Conservation (phyloP, 177 flowering plant genomes). For the Tripterygium wilfordii region DNA sequence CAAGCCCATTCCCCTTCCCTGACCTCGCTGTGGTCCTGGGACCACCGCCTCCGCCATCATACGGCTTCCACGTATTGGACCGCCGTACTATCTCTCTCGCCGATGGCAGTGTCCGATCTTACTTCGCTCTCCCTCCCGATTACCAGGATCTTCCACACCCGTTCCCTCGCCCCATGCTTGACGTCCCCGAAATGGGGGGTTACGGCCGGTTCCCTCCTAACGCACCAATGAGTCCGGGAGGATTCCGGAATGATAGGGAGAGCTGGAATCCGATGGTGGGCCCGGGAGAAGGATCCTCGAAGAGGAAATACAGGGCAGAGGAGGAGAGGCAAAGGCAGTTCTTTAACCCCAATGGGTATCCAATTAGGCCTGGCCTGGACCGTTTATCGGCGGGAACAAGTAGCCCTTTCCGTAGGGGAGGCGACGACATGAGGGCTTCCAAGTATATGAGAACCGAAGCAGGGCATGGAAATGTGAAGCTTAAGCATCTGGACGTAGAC, state of each 20-base stretch:
- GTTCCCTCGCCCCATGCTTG: conserved; percentile 3
- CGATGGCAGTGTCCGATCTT: conserved; percentile 81
- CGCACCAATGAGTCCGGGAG: conserved; percentile 2
- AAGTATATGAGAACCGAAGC: conserved; percentile 46
- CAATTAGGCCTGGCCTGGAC: conserved; percentile 9
- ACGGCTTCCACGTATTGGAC: conserved; percentile 93
- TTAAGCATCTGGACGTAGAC: conserved; percentile 53
- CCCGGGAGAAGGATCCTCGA: conserved; percentile 25
- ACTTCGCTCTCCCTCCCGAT: conserved; percentile 88
- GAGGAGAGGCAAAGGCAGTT: conserved; percentile 37
- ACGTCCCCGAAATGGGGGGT: conserved; percentile 13
- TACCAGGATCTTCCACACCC: conserved; percentile 45
- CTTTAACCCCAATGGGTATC: conserved; percentile 30
- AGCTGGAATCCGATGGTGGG: conserved; percentile 46
- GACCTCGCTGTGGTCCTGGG: conserved; percentile 28
- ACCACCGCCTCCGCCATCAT: conserved; percentile 66
- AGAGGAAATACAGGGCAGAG: conserved; percentile 57
- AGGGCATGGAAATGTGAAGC: conserved; percentile 10
- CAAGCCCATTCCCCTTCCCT: conserved; percentile 25
- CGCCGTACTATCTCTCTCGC: conserved; percentile 76
- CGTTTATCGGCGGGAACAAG: conserved; percentile 29
- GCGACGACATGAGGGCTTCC: conserved; percentile 42
- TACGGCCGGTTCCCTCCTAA: conserved; percentile 4
- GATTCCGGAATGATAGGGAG: conserved; percentile 26
- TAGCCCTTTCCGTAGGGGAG: conserved; percentile 24